A percentile compares a stretch with the other conserved stretches of the same genome.
These are phyloP conservation scores for Boletus subparvulus DNA, from an alignment of 768 basidiomycete species.

Conservation along the genomic window DNA sequence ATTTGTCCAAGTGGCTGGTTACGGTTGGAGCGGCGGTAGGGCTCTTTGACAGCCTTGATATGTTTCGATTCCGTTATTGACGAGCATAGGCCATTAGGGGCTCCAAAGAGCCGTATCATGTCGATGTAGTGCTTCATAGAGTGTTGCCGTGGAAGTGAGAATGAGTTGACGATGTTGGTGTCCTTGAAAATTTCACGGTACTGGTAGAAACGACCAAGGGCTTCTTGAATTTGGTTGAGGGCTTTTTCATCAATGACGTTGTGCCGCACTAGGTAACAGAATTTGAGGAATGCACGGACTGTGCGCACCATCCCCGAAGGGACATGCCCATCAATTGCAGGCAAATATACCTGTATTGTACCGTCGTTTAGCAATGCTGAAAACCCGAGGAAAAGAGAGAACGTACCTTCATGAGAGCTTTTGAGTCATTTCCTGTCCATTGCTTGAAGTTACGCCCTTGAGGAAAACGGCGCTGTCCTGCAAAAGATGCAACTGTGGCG, in stretches of 20 bases:
- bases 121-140: too few relatives aligned
- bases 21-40: conserved; percentile 27
- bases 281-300: conserved; percentile 27
- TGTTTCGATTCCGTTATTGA: conserved; percentile 39
- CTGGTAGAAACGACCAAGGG: conserved; percentile 21
- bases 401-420: conserved; percentile 38
- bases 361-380: too few relatives aligned
- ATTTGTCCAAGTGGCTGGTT: neutral
- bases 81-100: conserved; percentile 36
- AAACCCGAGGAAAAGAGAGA: too few relatives aligned
- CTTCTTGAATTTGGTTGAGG: conserved; percentile 9
- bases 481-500: neutral
- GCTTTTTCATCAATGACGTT: conserved; percentile 16
- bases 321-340: conserved; percentile 25
- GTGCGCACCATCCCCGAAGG: conserved; percentile 17
- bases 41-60: conserved; percentile 33
- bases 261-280: conserved; percentile 32
- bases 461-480: neutral
- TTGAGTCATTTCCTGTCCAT: conserved; percentile 40
- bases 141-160: too few relatives aligned
- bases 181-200: conserved; percentile 19
- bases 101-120: conserved; percentile 20
- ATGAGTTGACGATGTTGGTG: too few relatives aligned
- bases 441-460: conserved; percentile 26
- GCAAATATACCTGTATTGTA: neutral